phyloP scores from a whole-genome alignment of 371 early-diverging fungal genomes.

The Apophysomyces variabilis region DNA sequence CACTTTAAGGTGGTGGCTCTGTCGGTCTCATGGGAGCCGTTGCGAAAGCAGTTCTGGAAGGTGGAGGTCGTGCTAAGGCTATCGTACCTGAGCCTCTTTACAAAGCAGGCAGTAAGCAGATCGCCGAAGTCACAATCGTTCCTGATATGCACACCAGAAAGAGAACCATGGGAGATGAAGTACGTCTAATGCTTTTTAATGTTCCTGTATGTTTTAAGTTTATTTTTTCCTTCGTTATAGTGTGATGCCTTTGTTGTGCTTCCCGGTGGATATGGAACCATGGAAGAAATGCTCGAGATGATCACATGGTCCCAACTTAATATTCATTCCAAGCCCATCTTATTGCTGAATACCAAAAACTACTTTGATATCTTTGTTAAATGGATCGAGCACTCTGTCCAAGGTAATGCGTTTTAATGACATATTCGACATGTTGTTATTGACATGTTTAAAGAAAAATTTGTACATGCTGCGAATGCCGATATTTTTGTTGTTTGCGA shows the following conservation, averaged over 20 bases:
- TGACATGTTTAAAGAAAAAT: constrained; percentile 51
- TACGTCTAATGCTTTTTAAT: constrained; percentile 9
- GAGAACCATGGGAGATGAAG: constrained; percentile 70
- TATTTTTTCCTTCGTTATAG: constrained; percentile 23
- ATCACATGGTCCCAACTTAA: constrained; percentile 83
- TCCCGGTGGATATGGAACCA: constrained; percentile 87
- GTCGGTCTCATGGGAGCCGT: constrained; percentile 83
- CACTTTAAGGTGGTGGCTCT: constrained; percentile 69
- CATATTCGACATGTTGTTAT: neutral
- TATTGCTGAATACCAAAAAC: constrained; percentile 75
- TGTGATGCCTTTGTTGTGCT: constrained; percentile 81
- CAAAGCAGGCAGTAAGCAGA: constrained; percentile 44
- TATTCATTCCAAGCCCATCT: constrained; percentile 78
- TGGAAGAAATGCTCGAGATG: constrained; percentile 88
- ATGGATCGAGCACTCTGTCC: constrained; percentile 63
- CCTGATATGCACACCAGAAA: constrained; percentile 89
- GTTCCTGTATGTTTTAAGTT: neutral
- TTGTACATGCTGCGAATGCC: constrained; percentile 50
- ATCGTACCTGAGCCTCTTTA: constrained; percentile 78
- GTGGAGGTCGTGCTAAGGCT: constrained; percentile 63
- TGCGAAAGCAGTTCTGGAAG: constrained; percentile 64
- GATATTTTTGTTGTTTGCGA: constrained; percentile 63
- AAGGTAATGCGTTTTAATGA: constrained; percentile 35
- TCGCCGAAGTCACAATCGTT: constrained; percentile 70
- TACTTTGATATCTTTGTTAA: constrained; percentile 72